Evolutionary conservation across 1,284 basidiomycete species (phyloP), one percentile per base, ranked within the genome.

Genomic region (Boletellus dicymbophilus): DNA sequence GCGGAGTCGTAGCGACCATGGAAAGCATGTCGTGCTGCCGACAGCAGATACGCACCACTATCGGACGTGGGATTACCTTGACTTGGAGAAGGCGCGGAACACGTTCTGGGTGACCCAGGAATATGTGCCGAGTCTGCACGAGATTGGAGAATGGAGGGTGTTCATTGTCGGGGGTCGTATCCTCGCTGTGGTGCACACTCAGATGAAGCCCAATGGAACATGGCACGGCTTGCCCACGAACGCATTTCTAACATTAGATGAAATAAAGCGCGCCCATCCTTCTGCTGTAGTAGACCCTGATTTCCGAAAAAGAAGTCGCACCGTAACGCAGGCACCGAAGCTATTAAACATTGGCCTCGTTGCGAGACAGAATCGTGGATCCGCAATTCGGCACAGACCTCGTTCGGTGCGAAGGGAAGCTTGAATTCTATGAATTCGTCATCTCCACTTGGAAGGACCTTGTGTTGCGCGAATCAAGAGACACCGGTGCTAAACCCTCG

Each of bases 31-130:
- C 0, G 3, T 37, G 1, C 33, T 48, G 6, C 49, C 34, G 6
- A 21, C 21, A 0, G 16, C 26, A 9, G 20, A 34, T 2, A n/a
- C 13, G 1, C 11, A 2, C 0, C 4, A n/a, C n/a, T n/a, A 4
- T 11, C 34, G 38, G 7, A 42, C 27, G 0, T 42, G 49, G 39
- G 7, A n/a, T 10, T 8, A 40, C 4, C 33, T 51, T 0, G 13
- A 37, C 6, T 5, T 22, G 3, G 4, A 18, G 0, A 41, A 2
- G 0, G n/a, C 38, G 4, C 3, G 22, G 0, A 21, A 20, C 1
- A 37, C 27, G 7, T 48, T 51, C 23, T 51, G 45, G 45, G 48
- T 48, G 33, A 27, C 33, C 5, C 45, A 51, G 23, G 39, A 51
- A 15, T 33, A 48, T 2, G 22, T 51, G 0, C n/a, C 9, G 1